These are phyloP conservation scores for Chlamydomonas reinhardtii DNA, from an alignment of 163 green algal species.

Conservation along the genomic window DNA sequence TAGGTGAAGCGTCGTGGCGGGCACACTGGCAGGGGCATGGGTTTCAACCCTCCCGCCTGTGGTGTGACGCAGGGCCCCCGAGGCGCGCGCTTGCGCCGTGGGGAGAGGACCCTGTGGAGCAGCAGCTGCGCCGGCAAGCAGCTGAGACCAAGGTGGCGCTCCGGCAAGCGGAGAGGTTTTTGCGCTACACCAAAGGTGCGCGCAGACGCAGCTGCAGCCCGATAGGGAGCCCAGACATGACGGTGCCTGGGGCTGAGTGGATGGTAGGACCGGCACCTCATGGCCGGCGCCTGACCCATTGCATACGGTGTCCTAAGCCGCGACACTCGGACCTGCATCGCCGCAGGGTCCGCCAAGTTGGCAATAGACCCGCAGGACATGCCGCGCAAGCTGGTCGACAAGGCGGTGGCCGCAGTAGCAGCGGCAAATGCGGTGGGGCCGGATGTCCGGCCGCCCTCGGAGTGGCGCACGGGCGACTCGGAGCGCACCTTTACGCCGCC, in stretches of 20 bases:
- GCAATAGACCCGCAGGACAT: conserved; percentile 27
- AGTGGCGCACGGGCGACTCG: conserved; percentile 27
- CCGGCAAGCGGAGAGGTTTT: conserved; percentile 13
- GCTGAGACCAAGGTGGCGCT: conserved; percentile 12
- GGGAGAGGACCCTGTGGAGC: neutral
- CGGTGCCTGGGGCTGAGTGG: no score
- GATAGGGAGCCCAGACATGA: no score
- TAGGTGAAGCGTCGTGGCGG: no score
- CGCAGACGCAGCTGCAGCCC: no score
- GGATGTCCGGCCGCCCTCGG: neutral
- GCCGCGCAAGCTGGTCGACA: neutral
- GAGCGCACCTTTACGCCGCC: conserved; percentile 44
- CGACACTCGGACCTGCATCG: no score
- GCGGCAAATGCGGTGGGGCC: conserved; percentile 9
- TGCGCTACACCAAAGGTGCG: conserved; percentile 25
- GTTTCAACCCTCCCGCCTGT: no score
- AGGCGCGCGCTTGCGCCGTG: neutral
- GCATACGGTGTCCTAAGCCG: neutral
- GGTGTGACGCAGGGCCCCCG: neutral
- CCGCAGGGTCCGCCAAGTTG: neutral
- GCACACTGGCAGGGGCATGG: no score
- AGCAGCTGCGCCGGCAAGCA: neutral
- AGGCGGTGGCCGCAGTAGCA: neutral
- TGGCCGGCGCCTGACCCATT: no score
- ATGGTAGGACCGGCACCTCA: no score